Evolutionary conservation across 805 yeast genomes (phyloP), one percentile per base, ranked within the genome.

Genomic region (Ogataea pini): DNA sequence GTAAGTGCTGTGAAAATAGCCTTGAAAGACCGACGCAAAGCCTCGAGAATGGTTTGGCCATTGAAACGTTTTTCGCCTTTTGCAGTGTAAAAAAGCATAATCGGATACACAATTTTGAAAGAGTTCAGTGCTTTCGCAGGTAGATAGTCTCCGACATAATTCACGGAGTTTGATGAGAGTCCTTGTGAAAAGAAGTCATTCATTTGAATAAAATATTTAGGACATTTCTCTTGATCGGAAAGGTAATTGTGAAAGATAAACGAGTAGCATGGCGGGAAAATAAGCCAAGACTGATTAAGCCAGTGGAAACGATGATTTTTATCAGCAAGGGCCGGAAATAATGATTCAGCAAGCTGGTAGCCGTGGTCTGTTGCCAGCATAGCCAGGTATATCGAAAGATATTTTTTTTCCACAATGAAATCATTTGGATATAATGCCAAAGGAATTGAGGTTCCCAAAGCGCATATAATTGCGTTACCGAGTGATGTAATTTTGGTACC

Each of bases 211-310:
- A 56, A 58, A 24, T 56, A 51, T 10, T 46, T 42, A 1, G 60
- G 60, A 27, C 62, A 56, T n/a, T 41, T 44, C 6, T 48, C 48
- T 17, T 22, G 49, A 12, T 47, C 44, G 14, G 51, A 13, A 7
- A 42, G 24, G 42, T 44, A 56, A 14, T 47, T 37, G 18, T 43
- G 47, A 32, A 45, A 56, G n/a, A 58, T 51, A 4, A 50, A 19
- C 6, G 60, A 52, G 36, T 50, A 58, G 43, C 59, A 56, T 9
- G 51, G 19, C 4, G 62, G 62, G 28, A 58, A 56, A 5, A 56
- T 37, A 5, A 52, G 36, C 62, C 62, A 58, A 13, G 62, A 58
- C 31, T 49, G 50, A 39, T 47, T 44, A 37, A 51, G 19, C 5
- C 24, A 14, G 16, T 36, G 42, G 10, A 51, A 29, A 5, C 16